Conservation (phyloP, 345 rosid species). For the Moricandia arvensis region DNA sequence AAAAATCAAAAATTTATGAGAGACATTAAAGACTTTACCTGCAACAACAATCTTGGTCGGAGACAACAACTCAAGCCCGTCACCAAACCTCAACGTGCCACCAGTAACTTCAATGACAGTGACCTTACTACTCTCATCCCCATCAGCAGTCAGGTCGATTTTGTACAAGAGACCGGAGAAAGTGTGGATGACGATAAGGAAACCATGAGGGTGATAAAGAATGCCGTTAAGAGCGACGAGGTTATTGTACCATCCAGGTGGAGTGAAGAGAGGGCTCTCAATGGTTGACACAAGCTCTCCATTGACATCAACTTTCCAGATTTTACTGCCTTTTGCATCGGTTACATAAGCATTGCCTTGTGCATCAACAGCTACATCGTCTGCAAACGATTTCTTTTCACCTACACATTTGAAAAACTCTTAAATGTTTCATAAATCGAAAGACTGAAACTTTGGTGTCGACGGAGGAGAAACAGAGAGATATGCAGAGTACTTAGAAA, state of each 20-base stretch:
- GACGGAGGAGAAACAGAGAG: background rate
- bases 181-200: slow-evolving; percentile 72
- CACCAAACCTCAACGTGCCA: slow-evolving; percentile 64
- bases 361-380: slow-evolving; percentile 74
- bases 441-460: background rate
- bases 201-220: slow-evolving; percentile 79
- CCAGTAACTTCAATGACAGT: slow-evolving; percentile 50
- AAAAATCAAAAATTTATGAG: background rate
- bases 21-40: slow-evolving; percentile 14
- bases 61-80: slow-evolving; percentile 70
- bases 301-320: slow-evolving; percentile 67
- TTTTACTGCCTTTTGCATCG: slow-evolving; percentile 57
- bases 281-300: slow-evolving; percentile 60
- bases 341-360: slow-evolving; percentile 80
- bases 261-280: slow-evolving; percentile 55
- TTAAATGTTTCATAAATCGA: background rate
- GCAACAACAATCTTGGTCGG: slow-evolving; percentile 78
- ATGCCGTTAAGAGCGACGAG: slow-evolving; percentile 74
- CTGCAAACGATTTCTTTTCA: slow-evolving; percentile 69
- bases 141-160: slow-evolving; percentile 47
- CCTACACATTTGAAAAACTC: slow-evolving; percentile 8
- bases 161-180: slow-evolving; percentile 60
- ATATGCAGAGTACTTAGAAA: background rate
- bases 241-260: slow-evolving; percentile 69
- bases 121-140: slow-evolving; percentile 34